Base-by-base conservation (phyloP, 805 yeast species). In the Metschnikowia kofuensis region DNA sequence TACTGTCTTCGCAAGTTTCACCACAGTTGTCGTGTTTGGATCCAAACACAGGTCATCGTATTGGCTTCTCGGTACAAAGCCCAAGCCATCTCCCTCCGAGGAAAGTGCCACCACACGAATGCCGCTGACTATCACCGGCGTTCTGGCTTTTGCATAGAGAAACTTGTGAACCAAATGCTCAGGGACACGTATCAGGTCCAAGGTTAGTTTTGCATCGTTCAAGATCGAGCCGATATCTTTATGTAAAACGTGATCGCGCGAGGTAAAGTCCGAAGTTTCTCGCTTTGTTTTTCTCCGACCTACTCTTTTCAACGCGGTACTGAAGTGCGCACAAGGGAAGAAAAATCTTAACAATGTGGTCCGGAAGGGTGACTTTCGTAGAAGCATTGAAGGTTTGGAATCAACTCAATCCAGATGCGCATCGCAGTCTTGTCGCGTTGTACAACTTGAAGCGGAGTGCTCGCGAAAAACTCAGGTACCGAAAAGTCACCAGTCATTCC, bases 41-140 rank as follows among this genome's bases (percentile, higher is more conserved):
- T 50, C 51, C 7, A 44, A 29, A 30, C 51, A 41, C 7, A 51
- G 52, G 35, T 44, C 45, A 7, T 55, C 53, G 34, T 58, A 49
- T 43, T 4, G 52, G 38, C 43, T 57, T 59, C 58, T 27, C 14
- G 67, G 60, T 1, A 70, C 54, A 7, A 73, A 38, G 0, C 64
- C 77, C 11, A 71, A 35, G 0, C 78, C 77, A 7, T 64, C 68
- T 1, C 74, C 78, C 42, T 67, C 72, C 0, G 62, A 51, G 1
- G 72, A 63, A 35, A 63, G 63, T 30, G 65, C 60, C 1, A 59
- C 39, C 2, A 72, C 60, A 7, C 57, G 61, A 1, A 68, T 62
- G 13, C 51, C 48, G 1, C 32, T 41, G 0, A 59, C 29, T 13
- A 35, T 27, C 4, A 48, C 49, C 10, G 35, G 29, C 6, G 35